Evolutionary conservation across 768 basidiomycete genomes (phyloP), one percentile per base, ranked within the genome.

Genomic region (Cantharellus cinnabarinus): DNA sequence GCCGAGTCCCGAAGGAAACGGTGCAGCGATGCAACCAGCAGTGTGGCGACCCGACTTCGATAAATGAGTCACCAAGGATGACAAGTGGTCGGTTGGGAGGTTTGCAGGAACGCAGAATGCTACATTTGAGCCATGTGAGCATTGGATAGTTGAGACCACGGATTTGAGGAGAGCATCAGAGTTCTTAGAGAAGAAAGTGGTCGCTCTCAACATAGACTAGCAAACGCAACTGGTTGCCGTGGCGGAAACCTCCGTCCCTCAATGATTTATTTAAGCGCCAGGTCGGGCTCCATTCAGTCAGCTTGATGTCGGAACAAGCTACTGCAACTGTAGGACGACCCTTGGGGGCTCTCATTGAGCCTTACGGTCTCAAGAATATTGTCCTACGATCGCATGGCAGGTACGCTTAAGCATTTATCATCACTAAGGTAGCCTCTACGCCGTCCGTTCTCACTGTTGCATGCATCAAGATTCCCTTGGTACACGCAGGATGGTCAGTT

Each of bases 371-470:
- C 3, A 81, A 71, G 65, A 79, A 88, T 72, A 90, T 89, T 65
- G 85, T 79, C 2, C 73, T 90, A 35, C 71, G 81, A 54, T 86
- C 85, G 41, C 88, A 90, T 70, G 88, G 88, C 55, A 77, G 88
- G 53, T 48, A 48, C 29, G 29, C 10, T 48, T 48, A 29, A 29
- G 20, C 20, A 29, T 29, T 29, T 29, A 29, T 29, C 20, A 29
- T 29, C 20, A 29, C 20, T 29, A 29, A 1, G 20, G 20, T 29
- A 29, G 20, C 20, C 20, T 85, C 85, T 54, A 86, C 88, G 65
- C 89, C 87, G 87, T 88, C 69, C 20, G 20, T 29, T 29, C 20
- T 29, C 20, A 29, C 20, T 29, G 20, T 29, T 29, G 34, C 37
- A 4, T 41, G 37, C 41, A 37, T 14, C 7, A 7, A 7, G 5